phyloP scores from a whole-genome alignment of 2,329 filamentous ascomycete genomes.

The Alternaria sp. region DNA sequence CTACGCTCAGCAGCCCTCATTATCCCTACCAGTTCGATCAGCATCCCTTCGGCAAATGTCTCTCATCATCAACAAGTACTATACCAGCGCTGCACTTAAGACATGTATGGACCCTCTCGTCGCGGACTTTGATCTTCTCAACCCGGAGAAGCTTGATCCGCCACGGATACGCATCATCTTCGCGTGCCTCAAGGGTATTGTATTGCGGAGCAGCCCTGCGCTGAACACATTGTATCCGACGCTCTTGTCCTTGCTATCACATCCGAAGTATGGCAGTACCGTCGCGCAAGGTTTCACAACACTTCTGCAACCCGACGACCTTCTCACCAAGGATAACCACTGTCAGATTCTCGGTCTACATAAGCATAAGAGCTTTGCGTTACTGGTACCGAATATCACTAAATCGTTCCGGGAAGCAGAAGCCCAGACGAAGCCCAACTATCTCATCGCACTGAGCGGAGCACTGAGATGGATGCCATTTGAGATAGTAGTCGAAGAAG shows the following conservation, averaged over 20 bases:
- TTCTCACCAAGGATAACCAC: constrained; percentile 66
- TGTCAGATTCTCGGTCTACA: constrained; percentile 67
- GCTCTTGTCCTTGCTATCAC: constrained; percentile 59
- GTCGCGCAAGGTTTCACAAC: constrained; percentile 65
- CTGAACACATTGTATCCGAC: constrained; percentile 51
- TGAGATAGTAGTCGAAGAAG: constrained; percentile 64
- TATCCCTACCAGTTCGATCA: constrained; percentile 38
- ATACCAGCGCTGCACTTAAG: constrained; percentile 50
- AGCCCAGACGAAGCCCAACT: constrained; percentile 61
- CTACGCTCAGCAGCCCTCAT: constrained; percentile 39
- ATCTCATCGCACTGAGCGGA: constrained; percentile 68
- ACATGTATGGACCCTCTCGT: constrained; percentile 50
- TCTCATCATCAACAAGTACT: constrained; percentile 58
- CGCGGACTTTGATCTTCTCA: constrained; percentile 39
- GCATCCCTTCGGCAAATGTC: constrained; percentile 53
- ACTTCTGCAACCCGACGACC: constrained; percentile 66
- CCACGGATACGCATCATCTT: constrained; percentile 63
- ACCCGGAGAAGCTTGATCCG: constrained; percentile 40
- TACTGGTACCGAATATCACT: constrained; percentile 64
- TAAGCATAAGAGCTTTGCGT: constrained; percentile 69
- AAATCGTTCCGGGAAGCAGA: constrained; percentile 57
- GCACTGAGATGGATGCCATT: constrained; percentile 67
- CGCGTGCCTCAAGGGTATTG: constrained; percentile 66
- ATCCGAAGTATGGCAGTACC: constrained; percentile 56
- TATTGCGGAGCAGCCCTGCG: constrained; percentile 61